Conservation (phyloP, 2,329 filamentous ascomycete genomes). For the Pyrenophora seminiperda region DNA sequence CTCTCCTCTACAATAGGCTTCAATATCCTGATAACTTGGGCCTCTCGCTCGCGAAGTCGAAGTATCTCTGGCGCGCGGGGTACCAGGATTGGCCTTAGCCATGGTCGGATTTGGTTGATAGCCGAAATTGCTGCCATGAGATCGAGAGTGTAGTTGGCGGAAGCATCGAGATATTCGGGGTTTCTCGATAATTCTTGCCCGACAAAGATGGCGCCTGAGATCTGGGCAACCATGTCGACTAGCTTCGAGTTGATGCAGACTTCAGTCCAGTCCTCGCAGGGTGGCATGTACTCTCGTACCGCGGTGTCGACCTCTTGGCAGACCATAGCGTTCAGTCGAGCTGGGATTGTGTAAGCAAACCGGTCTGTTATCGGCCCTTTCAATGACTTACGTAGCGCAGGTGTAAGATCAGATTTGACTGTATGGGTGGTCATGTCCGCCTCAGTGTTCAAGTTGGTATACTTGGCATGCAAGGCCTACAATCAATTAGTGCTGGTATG, state of each 20-base stretch:
- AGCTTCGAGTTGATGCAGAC: conserved; percentile 35
- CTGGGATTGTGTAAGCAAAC: conserved; percentile 24
- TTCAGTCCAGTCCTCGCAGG: conserved; percentile 42
- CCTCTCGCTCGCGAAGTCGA: conserved; percentile 25
- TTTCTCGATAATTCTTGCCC: conserved; percentile 38
- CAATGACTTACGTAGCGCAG: conserved; percentile 37
- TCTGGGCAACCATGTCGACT: conserved; percentile 41
- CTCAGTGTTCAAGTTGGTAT: conserved; percentile 35
- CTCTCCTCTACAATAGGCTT: conserved; percentile 35
- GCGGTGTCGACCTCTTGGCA: conserved; percentile 38
- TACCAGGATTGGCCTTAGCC: conserved; percentile 32
- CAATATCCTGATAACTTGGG: conserved; percentile 20
- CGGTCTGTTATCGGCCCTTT: neutral
- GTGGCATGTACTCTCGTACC: conserved; percentile 32
- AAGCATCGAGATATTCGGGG: conserved; percentile 37
- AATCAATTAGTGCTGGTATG: conserved; percentile 11
- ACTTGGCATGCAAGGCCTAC: conserved; percentile 39
- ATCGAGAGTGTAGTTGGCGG: conserved; percentile 41
- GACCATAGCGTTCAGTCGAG: conserved; percentile 37
- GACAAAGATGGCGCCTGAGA: conserved; percentile 43
- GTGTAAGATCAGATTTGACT: conserved; percentile 43
- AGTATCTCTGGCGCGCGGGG: conserved; percentile 33
- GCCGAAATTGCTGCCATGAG: conserved; percentile 34
- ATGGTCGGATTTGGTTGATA: conserved; percentile 35
- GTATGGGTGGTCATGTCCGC: conserved; percentile 23